phyloP scores from a whole-genome alignment of 164 flowering plant genomes.

The Magnolia sinica region DNA sequence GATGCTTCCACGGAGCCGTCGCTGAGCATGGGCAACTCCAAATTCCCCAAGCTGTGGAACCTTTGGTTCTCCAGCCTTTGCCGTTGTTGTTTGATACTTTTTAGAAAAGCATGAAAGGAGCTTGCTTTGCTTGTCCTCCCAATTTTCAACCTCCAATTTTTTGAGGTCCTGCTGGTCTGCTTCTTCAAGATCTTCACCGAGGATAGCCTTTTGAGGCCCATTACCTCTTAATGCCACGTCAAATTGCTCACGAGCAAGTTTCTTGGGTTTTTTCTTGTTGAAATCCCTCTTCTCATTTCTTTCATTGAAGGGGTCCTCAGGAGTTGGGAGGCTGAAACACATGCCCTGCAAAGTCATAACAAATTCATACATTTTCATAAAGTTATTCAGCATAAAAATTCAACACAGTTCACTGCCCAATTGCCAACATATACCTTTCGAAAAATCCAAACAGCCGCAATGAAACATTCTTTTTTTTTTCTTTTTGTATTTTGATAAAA shows the following conservation, averaged over 20 bases:
- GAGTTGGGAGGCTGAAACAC: slow-evolving; percentile 92
- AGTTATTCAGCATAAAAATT: neutral
- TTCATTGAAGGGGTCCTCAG: slow-evolving; percentile 91
- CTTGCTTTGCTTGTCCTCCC: slow-evolving; percentile 10
- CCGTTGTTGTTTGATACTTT: slow-evolving; percentile 11
- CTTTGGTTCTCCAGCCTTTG: slow-evolving; percentile 13
- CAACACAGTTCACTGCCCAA: neutral
- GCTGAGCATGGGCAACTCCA: slow-evolving; percentile 8
- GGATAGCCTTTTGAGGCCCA: slow-evolving; percentile 8
- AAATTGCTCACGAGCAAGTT: slow-evolving; percentile 12
- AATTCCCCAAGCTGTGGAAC: slow-evolving; percentile 1
- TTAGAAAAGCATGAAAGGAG: neutral
- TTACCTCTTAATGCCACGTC: slow-evolving; percentile 17
- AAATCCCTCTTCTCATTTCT: slow-evolving; percentile 30
- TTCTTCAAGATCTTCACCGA: slow-evolving; percentile 2
- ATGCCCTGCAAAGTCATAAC: slow-evolving; percentile 57
- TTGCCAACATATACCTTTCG: neutral
- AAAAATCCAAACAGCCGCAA: neutral
- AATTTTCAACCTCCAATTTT: slow-evolving; percentile 8
- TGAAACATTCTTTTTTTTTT: too few species aligned
- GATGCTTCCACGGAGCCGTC: slow-evolving; percentile 15
- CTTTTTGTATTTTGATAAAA: too few species aligned
- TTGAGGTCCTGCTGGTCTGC: slow-evolving; percentile 13
- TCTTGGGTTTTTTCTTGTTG: slow-evolving; percentile 22
- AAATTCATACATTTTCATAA: neutral